Evolutionary conservation across 495 filamentous ascomycete species (phyloP).

Genomic region (Glarea lozoyensis): DNA sequence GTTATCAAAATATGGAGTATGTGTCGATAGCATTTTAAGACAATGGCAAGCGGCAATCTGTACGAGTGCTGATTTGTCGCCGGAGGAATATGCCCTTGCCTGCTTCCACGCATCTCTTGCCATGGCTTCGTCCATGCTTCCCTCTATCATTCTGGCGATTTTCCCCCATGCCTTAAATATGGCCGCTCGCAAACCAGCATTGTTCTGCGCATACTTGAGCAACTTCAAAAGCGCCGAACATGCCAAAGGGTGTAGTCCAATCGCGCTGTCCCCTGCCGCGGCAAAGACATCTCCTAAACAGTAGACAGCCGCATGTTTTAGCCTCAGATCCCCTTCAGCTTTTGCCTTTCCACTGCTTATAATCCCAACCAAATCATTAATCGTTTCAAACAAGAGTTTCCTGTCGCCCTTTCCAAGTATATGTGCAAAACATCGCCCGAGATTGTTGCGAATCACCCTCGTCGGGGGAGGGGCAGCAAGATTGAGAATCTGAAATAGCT

Average conservation of each 20-base stretch:
- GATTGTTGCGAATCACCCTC: conserved; percentile 80
- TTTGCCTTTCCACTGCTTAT: conserved; percentile 72
- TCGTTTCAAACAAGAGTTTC: conserved; percentile 85
- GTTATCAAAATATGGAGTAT: conserved; percentile 78
- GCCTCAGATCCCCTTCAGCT: conserved; percentile 50
- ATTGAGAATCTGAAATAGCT: conserved; percentile 83
- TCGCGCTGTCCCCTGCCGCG: conserved; percentile 85
- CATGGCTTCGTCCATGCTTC: conserved; percentile 74
- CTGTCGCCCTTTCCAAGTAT: conserved; percentile 84
- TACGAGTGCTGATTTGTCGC: conserved; percentile 75
- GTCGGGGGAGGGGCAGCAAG: conserved; percentile 78
- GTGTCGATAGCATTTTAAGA: conserved; percentile 59
- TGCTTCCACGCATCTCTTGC: conserved; percentile 92
- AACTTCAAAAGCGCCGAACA: conserved; percentile 66
- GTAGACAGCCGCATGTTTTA: conserved; percentile 78
- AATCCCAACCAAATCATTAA: conserved; percentile 77
- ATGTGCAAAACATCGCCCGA: conserved; percentile 74
- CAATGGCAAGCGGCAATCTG: conserved; percentile 75
- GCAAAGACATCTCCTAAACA: conserved; percentile 87
- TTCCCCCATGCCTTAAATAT: conserved; percentile 75
- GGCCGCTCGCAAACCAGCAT: conserved; percentile 75
- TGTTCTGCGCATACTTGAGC: conserved; percentile 67
- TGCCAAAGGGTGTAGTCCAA: conserved; percentile 68
- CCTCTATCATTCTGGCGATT: conserved; percentile 59
- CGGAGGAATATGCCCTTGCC: conserved; percentile 62